phyloP scores from a whole-genome alignment of 2,329 filamentous ascomycete genomes.

The Colletotrichum musicola region DNA sequence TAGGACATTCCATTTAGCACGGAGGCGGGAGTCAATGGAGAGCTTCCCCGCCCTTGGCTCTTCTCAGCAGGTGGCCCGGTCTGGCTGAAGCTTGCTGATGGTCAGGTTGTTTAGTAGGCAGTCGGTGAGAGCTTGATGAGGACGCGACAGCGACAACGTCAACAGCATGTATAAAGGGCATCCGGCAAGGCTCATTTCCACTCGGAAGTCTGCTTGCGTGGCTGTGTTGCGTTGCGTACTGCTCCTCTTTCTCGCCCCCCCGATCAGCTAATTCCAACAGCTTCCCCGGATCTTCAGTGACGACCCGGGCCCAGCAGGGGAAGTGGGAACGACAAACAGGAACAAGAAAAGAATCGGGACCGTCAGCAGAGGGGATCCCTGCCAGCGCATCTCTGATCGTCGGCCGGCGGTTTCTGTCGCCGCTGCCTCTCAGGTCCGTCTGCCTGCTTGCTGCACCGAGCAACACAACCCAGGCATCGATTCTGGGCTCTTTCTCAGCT shows the following conservation, averaged over 20 bases:
- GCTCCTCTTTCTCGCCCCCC: not conserved
- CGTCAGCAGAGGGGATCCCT: conserved; percentile 29
- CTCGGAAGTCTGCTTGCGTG: no score
- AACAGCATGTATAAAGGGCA: no score
- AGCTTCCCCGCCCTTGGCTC: conserved; percentile 22
- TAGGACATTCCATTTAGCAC: conserved; percentile 21
- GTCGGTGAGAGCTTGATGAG: not conserved
- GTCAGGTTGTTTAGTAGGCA: not conserved
- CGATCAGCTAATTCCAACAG: conserved; percentile 7
- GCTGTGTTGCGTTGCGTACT: not conserved
- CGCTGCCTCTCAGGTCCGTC: not conserved
- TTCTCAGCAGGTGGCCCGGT: not conserved
- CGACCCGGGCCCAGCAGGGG: conserved; percentile 1
- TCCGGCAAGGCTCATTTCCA: no score
- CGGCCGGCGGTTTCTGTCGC: not conserved
- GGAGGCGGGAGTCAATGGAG: conserved; percentile 16
- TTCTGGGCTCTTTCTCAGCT: not conserved
- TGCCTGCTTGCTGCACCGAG: no score
- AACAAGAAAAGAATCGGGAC: conserved; percentile 25
- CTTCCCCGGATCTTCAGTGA: conserved; percentile 36
- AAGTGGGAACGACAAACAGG: conserved; percentile 10
- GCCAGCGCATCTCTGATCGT: conserved; percentile 25
- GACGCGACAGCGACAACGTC: no score
- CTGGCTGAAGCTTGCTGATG: conserved; percentile 17
- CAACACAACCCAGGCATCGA: not conserved